Evolutionary conservation across 1,284 basidiomycete species (phyloP), one percentile per base, ranked within the genome.

Genomic region (Ceratobasidium sp.): DNA sequence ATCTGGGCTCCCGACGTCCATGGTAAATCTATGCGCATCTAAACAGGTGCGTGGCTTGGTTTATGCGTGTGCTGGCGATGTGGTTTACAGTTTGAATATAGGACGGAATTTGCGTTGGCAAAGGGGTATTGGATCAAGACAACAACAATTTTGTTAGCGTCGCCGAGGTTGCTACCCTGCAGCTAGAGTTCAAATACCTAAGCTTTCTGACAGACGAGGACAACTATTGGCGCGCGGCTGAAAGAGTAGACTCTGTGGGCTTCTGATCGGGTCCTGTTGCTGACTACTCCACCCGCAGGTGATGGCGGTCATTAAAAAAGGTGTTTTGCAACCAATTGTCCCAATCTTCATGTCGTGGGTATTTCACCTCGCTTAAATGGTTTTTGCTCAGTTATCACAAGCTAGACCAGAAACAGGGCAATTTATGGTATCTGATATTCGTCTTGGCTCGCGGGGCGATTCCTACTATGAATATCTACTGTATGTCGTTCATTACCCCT

Each of bases 381-480:
- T 46, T 41, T 29, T 27, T 4, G 19, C 54, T 59, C 14, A 59
- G 46, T 24, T n/a, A 56, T 34, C 39, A 43, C 24, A 16, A 11
- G 58, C 8, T 74, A 93, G 92, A 69, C 85, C 90, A 0, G 80
- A 88, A n/a, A 86, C 84, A 41, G 95, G 94, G 8, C 84, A 85
- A 59, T 96, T 93, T 79, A 84, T 89, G 34, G 84, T 88, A 14
- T 90, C 91, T 24, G 88, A 92, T 48, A 93, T 98, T 76, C 90
- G 96, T 13, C 86, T 98, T 19, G 96, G 96, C 11, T 96, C 95
- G 16, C 88, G 96, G 31, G 96, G 93, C 24, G 96, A 98, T 82
- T 96, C 94, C 2, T 98, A 92, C 83, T 98, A 97, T 81, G 96
- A 98, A 82, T 96, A 96, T 79, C 85, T 97, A 29, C 79, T 95